A percentile compares a stretch with the other conserved stretches of the same genome.
These are phyloP conservation scores for Xerocomus brunneocitrinus DNA, from an alignment of 768 basidiomycete genomes.

Conservation along the genomic window DNA sequence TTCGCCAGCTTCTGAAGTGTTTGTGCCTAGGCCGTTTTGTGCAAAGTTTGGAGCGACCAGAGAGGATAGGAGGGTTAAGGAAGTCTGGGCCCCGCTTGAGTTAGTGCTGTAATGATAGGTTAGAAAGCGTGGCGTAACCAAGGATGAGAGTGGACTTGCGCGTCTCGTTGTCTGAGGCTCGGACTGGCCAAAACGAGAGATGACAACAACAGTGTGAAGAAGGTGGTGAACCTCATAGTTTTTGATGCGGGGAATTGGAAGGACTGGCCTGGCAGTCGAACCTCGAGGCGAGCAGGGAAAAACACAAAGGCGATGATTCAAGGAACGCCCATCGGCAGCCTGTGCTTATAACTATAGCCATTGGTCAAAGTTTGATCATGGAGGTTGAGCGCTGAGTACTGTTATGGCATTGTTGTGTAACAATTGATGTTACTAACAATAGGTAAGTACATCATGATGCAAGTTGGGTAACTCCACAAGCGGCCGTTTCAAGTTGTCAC, in stretches of 20 bases:
- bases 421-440: no score
- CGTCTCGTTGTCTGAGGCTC: constrained; percentile 31
- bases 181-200: constrained; percentile 34
- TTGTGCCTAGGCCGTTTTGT: constrained; percentile 41
- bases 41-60: constrained; percentile 56
- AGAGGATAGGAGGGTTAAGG: constrained; percentile 38
- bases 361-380: background rate
- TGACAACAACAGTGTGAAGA: constrained; percentile 31
- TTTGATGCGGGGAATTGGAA: background rate
- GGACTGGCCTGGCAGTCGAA: constrained; percentile 13
- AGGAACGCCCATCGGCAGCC: background rate
- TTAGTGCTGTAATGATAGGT: constrained; percentile 12
- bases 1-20: constrained; percentile 38
- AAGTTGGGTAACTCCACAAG: no score
- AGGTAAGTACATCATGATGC: no score
- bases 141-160: constrained; percentile 27
- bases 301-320: background rate
- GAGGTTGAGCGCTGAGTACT: background rate
- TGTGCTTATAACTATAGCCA: background rate
- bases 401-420: background rate
- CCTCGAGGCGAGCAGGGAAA: background rate
- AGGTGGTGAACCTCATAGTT: constrained; percentile 37
- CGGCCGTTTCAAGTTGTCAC: background rate
- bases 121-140: background rate
- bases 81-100: constrained; percentile 19